Evolutionary conservation across 352 stramenopile species (phyloP), one percentile per base, ranked within the genome.

Genomic region (Elongisporangium undulatum): DNA sequence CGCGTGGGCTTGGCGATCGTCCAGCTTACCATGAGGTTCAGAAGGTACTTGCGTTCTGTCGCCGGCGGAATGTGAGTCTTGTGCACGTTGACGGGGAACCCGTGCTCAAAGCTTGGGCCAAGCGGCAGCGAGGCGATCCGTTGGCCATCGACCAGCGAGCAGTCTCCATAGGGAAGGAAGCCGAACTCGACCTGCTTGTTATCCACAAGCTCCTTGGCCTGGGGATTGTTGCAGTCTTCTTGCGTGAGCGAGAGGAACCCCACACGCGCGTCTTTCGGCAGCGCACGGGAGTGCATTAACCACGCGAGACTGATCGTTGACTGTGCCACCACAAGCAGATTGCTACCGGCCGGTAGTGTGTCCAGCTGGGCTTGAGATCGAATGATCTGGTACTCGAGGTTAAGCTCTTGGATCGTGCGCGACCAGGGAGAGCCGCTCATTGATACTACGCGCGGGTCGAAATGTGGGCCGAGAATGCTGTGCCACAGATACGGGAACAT

Each of bases 21-120:
- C 75, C 74, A 88, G 63, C 78, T 88, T 53, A 86, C 76, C 71
- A 88, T 85, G 59, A 88, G 62, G 49, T 85, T 88, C 7, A 88
- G 61, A 49, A 88, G 51, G 15, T 74, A 77, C 50, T 69, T 74
- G 17, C 69, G 63, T 3, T 62, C 29, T 1, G n/a, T 13, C 9
- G 72, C 50, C 1, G 17, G 6, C 22, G 69, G 67, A 12, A 72
- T 62, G 16, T 24, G 15, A 3, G 63, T 75, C 16, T 68, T 63
- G 53, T 88, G 75, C 0, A 71, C 66, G 22, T 88, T 88, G 6
- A 77, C 63, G 0, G 78, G 78, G 56, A 86, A 88, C 0, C 76
- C 76, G 49, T 88, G 78, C 59, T 88, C 76, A 49, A 83, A 88
- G 54, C 76, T 88, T 3, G 75, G 75, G 2, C 78, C 78, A 0